Conservation (phyloP, 2,329 filamentous ascomycete genomes). For the Thielaviopsis cerberus region DNA sequence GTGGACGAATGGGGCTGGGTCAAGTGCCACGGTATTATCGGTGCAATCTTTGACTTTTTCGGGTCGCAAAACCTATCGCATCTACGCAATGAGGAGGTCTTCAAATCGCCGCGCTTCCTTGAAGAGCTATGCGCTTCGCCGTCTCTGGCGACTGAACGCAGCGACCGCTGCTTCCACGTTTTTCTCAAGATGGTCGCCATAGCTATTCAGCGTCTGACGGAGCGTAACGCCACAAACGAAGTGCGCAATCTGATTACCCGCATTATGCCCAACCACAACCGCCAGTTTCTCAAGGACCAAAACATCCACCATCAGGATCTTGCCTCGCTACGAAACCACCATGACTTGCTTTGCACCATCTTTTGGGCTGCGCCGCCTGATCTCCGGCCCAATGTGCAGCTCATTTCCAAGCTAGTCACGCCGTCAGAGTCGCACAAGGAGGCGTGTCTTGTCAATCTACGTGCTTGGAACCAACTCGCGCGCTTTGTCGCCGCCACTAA, state of each 20-base stretch:
- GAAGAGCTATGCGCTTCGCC: slow-evolving; percentile 30
- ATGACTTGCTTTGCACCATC: slow-evolving; percentile 47
- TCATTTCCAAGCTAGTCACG: slow-evolving; percentile 40
- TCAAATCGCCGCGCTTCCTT: slow-evolving; percentile 41
- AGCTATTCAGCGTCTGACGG: slow-evolving; percentile 32
- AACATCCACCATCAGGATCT: slow-evolving; percentile 40
- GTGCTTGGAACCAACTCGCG: slow-evolving; percentile 44
- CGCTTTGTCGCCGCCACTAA: slow-evolving; percentile 35
- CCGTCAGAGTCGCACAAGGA: slow-evolving; percentile 46
- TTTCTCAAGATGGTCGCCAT: slow-evolving; percentile 46
- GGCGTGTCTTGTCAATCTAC: slow-evolving; percentile 44
- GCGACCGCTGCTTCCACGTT: slow-evolving; percentile 48
- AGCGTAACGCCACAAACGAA: slow-evolving; percentile 31
- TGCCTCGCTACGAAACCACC: slow-evolving; percentile 47
- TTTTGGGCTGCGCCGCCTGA: slow-evolving; percentile 44
- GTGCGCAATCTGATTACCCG: slow-evolving; percentile 42
- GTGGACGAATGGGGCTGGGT: slow-evolving; percentile 49
- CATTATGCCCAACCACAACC: slow-evolving; percentile 45
- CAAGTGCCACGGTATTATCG: slow-evolving; percentile 36
- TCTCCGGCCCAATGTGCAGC: slow-evolving; percentile 31
- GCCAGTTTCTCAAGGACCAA: slow-evolving; percentile 45
- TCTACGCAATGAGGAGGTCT: slow-evolving; percentile 45
- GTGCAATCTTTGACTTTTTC: slow-evolving; percentile 49
- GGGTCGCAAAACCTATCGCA: slow-evolving; percentile 42
- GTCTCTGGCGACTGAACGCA: slow-evolving; percentile 29